These are phyloP conservation scores for Pseudogymnoascus sp. DNA, from an alignment of 2,329 filamentous ascomycete genomes.

Conservation along the genomic window DNA sequence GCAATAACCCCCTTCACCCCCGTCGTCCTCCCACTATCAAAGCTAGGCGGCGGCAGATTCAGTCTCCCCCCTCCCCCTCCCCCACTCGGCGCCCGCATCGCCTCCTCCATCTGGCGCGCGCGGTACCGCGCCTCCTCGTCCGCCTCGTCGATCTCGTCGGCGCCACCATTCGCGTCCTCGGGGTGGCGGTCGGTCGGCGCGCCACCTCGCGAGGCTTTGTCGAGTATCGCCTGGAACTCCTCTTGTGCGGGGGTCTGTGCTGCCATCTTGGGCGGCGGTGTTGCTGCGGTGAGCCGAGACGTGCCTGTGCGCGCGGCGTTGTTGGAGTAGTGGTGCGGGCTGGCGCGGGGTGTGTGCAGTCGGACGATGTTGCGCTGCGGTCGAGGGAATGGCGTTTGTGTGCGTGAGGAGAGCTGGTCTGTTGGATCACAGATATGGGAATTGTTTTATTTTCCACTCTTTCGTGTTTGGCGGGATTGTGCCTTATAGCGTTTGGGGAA, in stretches of 20 bases:
- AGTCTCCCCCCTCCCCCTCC: slow-evolving; percentile 59
- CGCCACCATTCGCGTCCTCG: slow-evolving; percentile 51
- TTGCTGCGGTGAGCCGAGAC: slow-evolving; percentile 23
- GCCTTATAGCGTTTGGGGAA: not conserved
- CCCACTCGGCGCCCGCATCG: slow-evolving; percentile 60
- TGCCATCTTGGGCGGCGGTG: slow-evolving; percentile 29
- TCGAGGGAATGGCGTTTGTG: not conserved
- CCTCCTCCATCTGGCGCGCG: slow-evolving; percentile 49
- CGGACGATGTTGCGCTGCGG: not conserved
- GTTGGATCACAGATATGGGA: not conserved
- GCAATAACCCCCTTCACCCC: slow-evolving; percentile 85
- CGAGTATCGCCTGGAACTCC: slow-evolving; percentile 59
- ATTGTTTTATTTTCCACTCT: not conserved
- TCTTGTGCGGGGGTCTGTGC: slow-evolving; percentile 54
- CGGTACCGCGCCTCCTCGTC: slow-evolving; percentile 39
- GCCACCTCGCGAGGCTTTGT: slow-evolving; percentile 42
- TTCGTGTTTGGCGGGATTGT: not conserved
- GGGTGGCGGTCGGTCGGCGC: slow-evolving; percentile 39
- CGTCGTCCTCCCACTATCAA: slow-evolving; percentile 65
- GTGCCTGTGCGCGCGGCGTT: slow-evolving; percentile 27
- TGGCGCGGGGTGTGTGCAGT: not conserved
- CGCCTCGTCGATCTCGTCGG: slow-evolving; percentile 49
- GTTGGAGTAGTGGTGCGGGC: not conserved
- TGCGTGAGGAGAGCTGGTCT: not conserved
- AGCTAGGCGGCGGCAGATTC: slow-evolving; percentile 56